These are phyloP conservation scores for Ceratocystiopsis minuta DNA, from an alignment of 2,329 filamentous ascomycete species.

Conservation along the genomic window DNA sequence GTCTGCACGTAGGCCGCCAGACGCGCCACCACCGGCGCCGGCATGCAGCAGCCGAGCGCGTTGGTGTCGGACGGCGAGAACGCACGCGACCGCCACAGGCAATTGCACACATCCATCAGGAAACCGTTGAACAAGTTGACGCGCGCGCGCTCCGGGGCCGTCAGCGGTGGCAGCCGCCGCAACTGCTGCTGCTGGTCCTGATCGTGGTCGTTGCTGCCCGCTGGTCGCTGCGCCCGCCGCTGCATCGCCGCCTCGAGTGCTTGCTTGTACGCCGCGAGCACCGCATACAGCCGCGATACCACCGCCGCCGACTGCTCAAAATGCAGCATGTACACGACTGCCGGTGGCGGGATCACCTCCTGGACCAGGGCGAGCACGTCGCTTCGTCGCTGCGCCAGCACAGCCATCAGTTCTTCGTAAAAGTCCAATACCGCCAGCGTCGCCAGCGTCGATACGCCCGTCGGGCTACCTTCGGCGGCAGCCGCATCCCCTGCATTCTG, in stretches of 20 bases:
- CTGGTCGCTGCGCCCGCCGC: slow-evolving; percentile 4
- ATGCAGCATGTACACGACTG: slow-evolving; percentile 51
- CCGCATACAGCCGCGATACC: slow-evolving; percentile 48
- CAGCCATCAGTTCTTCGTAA: slow-evolving; percentile 41
- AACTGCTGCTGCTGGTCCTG: background rate
- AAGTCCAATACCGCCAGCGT: slow-evolving; percentile 49
- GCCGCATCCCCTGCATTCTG: slow-evolving; percentile 29
- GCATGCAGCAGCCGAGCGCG: slow-evolving; percentile 35
- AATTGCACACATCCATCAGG: slow-evolving; percentile 75
- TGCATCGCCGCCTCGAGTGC: slow-evolving; percentile 50
- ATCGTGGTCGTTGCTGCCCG: background rate
- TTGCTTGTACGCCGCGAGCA: slow-evolving; percentile 55
- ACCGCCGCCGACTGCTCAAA: slow-evolving; percentile 46
- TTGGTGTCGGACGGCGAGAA: slow-evolving; percentile 49
- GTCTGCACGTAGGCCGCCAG: slow-evolving; percentile 30
- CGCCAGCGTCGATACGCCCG: slow-evolving; percentile 4
- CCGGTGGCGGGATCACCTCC: slow-evolving; percentile 48
- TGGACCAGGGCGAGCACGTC: slow-evolving; percentile 36
- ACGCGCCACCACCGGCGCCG: slow-evolving; percentile 23
- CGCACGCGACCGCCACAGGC: slow-evolving; percentile 59
- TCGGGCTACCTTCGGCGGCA: slow-evolving; percentile 12
- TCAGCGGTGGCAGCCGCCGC: slow-evolving; percentile 7
- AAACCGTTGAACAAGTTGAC: slow-evolving; percentile 64
- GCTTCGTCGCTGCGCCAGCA: slow-evolving; percentile 30
- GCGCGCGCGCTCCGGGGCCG: slow-evolving; percentile 36